These are phyloP conservation scores for Neonectria sp. DNA, from an alignment of 2,329 filamentous ascomycete genomes.

Conservation along the genomic window DNA sequence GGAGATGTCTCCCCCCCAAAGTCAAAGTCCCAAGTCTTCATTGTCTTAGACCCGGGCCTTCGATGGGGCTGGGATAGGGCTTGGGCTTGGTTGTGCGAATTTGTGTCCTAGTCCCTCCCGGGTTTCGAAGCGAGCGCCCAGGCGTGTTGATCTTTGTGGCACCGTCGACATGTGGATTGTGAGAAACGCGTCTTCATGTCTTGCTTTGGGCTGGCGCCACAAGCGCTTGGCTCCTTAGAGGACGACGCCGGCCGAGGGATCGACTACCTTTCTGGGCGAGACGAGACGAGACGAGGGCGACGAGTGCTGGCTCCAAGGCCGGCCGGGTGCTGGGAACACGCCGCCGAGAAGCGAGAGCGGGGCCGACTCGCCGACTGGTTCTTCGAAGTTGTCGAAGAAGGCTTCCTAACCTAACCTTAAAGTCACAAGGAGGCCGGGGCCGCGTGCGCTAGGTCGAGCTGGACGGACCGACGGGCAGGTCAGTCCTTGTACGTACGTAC, in stretches of 20 bases:
- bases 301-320: constrained; percentile 35
- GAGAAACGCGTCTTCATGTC: constrained; percentile 11
- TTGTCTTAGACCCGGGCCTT: neutral
- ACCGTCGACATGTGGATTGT: constrained; percentile 12
- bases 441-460: constrained; percentile 18
- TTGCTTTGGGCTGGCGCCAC: constrained; percentile 35
- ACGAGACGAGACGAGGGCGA: constrained; percentile 15
- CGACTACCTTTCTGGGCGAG: constrained; percentile 25
- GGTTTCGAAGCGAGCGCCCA: constrained; percentile 9
- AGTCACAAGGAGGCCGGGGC: constrained; percentile 23
- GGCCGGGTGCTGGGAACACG: constrained; percentile 41
- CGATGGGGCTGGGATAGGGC: neutral
- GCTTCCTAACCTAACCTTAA: constrained; percentile 25
- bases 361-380: constrained; percentile 35
- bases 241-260: constrained; percentile 26
- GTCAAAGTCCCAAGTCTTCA: neutral
- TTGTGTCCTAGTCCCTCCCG: neutral
- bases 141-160: constrained; percentile 20
- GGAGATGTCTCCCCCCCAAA: neutral
- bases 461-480: constrained; percentile 7
- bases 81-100: neutral
- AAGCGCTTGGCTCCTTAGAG: constrained; percentile 40
- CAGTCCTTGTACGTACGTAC: neutral
- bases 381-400: constrained; percentile 18
- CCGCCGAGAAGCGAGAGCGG: constrained; percentile 40